Conservation (phyloP, 306 rosid species). For the Fragaria iinumae region DNA sequence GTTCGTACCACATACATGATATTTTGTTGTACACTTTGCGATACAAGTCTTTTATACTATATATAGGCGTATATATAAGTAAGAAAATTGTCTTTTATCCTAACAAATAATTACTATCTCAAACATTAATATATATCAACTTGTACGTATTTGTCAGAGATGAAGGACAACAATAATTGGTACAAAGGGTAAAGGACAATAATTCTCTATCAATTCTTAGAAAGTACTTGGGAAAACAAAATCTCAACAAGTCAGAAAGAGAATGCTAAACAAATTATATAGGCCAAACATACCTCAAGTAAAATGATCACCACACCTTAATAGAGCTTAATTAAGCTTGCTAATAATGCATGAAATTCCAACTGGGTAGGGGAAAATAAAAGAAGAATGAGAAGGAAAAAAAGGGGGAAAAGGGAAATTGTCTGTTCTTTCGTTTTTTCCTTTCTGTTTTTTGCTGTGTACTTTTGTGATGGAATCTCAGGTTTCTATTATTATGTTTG, state of each 20-base stretch:
- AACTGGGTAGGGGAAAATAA: background rate
- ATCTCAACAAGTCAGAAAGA: background rate
- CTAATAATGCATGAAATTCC: background rate
- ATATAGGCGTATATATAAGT: no score
- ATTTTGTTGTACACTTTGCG: background rate
- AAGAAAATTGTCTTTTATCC: no score
- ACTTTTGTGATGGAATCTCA: slow-evolving; percentile 1
- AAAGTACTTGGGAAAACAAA: background rate
- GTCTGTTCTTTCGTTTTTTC: slow-evolving; percentile 8
- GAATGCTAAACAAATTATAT: background rate
- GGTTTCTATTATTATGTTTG: background rate
- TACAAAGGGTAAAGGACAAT: background rate
- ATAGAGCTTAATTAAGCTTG: background rate
- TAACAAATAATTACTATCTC: background rate
- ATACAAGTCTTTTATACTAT: no score
- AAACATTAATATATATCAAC: background rate
- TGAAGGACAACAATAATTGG: background rate
- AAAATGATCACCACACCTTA: background rate
- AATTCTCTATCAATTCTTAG: background rate
- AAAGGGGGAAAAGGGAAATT: background rate
- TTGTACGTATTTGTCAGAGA: background rate
- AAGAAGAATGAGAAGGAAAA: background rate
- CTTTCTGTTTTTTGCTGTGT: background rate
- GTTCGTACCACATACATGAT: background rate
- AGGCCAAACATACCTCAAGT: background rate